Evolutionary conservation across 1,139 yeast genomes (phyloP).

Genomic region (Yamadazyma diospyri): DNA sequence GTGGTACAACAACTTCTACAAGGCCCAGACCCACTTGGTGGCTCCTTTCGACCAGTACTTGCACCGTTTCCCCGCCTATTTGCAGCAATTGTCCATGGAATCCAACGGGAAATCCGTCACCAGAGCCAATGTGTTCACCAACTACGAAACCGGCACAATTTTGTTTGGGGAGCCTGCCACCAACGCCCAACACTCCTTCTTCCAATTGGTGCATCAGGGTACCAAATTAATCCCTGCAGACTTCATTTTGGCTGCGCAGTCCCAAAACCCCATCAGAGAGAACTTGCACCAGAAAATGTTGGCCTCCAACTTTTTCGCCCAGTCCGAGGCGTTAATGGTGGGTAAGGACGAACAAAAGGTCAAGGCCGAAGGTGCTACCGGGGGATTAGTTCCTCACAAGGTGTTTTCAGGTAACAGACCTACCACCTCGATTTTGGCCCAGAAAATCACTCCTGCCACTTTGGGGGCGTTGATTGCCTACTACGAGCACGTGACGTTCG

Average conservation of each 20-base stretch:
- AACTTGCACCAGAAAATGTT: constrained; percentile 96
- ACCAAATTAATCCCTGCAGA: constrained; percentile 96
- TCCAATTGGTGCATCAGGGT: constrained; percentile 99
- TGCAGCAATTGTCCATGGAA: constrained; percentile 98
- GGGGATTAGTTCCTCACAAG: constrained; percentile 89
- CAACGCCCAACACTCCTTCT: constrained; percentile 98
- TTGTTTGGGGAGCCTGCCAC: constrained; percentile 99
- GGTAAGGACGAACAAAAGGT: constrained; percentile 89
- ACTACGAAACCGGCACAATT: constrained; percentile 93
- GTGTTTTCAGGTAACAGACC: constrained; percentile 97
- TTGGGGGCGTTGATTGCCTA: constrained; percentile 95
- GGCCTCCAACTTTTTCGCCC: constrained; percentile 97
- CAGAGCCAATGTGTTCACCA: constrained; percentile 84
- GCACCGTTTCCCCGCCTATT: constrained; percentile 98
- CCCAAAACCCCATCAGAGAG: constrained; percentile 94
- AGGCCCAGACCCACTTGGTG: constrained; percentile 96
- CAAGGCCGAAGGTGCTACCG: constrained; percentile 84
- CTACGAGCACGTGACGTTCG: constrained; percentile 95
- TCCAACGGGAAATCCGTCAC: constrained; percentile 97
- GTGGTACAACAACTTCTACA: constrained; percentile 97
- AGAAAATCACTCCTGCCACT: constrained; percentile 93
- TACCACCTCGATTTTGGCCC: constrained; percentile 93
- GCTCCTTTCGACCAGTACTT: constrained; percentile 98
- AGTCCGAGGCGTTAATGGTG: constrained; percentile 95
- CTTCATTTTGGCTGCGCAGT: constrained; percentile 93